Evolutionary conservation across 2,329 filamentous ascomycete genomes (phyloP), one percentile per base, ranked within the genome.

Genomic region (Xylariaceae sp.): DNA sequence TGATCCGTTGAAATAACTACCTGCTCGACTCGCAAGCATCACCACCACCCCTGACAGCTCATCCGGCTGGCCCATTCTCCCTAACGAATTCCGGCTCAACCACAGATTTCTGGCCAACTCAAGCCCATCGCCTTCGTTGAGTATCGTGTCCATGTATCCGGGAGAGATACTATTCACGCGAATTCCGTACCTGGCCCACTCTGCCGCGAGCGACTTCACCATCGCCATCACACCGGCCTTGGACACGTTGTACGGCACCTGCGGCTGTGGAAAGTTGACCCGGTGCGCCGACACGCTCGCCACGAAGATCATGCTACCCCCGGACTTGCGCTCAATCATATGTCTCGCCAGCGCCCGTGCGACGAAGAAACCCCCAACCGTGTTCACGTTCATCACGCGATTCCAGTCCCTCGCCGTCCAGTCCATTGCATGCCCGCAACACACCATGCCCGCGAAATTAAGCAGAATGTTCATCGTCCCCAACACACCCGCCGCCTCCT

Each of bases 161-260:
- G 86, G 86, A 30, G 74, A 80, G 34, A 90, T 71, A 15, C 71
- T 78, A 52, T 90, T 89, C 4, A 85, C 80, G 3, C 82, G 65
- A 45, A 90, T 86, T 0, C 86, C 85, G 56, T 83, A 74, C 1
- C 68, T 64, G 85, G 85, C 81, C 85, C 85, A 89, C 61, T 90
- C 86, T 0, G 81, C 83, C 0, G 85, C 85, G 13, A 89, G 63
- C 28, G 72, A 81, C 48, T 73, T 78, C 37, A 78, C 81, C 50
- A 89, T 60, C 38, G 78, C 74, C 22, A 85, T 52, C 1, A 89
- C 61, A 0, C 77, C 83, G 0, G 82, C 78, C 60, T 90, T 90
- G 48, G 74, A 79, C 1, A 80, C 79, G 50, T 90, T 89, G 57
- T 90, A 89, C 0, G 79, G 76, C 0, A 69, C 71, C 55, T 89